Evolutionary conservation across 805 yeast genomes (phyloP), one percentile per base, ranked within the genome.

Genomic region (Candida orba): DNA sequence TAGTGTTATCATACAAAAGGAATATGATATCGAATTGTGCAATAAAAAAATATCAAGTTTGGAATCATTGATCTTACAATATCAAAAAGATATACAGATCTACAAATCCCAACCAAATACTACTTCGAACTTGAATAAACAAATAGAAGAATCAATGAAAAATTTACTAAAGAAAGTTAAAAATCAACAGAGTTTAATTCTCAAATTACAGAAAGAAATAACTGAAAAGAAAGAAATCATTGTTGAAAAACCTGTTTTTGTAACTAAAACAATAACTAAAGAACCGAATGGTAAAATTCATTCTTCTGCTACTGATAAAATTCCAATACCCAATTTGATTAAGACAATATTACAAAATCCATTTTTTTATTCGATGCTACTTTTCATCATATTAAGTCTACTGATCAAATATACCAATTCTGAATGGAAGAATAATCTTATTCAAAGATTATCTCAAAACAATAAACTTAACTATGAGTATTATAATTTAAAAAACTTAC

Each of bases 391-490:
- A 10, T 3, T 37, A 12, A 23, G 15, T 24, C 13, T 44, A 29
- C 7, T 34, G 14, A 15, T 34, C 2, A 39, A 36, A 29, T 34
- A 37, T 15, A 10, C 23, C 6, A 33, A 32, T 10, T 13, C 18
- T 24, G 24, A 25, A 33, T 43, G 43, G 46, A 43, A 40, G 22
- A 33, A 41, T 15, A 22, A n/a, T 6, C 12, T 40, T 6, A 14
- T 34, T 23, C 38, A 35, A 29, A 29, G 23, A 23, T 20, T 40
- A 5, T 27, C 37, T 6, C 31, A 15, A 5, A 44, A 48, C 10
- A 43, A 48, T 13, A 51, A 52, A 1, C 48, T 57, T 8, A 59
- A 57, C 33, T 57, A 55, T 37, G 55, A 49, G 25, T 51, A 45
- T 37, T 57, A 57, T 40, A 45, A 49, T 35, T 34, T 53, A 20